These are phyloP conservation scores for Cyberlindnera maclurae DNA, from an alignment of 805 yeast genomes.

Conservation along the genomic window DNA sequence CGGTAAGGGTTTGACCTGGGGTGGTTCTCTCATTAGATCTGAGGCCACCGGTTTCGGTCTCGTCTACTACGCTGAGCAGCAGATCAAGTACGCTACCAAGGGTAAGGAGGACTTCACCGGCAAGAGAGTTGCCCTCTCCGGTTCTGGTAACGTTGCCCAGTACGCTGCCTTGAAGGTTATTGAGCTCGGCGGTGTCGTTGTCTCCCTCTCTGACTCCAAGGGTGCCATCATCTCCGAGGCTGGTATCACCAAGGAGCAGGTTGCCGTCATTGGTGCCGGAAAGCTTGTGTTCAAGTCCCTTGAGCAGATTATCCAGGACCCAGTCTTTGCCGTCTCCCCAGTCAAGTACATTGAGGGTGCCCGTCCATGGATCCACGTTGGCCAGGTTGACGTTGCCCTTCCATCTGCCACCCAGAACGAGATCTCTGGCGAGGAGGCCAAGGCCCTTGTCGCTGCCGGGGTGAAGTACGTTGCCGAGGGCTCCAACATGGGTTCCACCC, in stretches of 20 bases:
- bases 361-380: conserved; percentile 94
- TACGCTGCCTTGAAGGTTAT: conserved; percentile 96
- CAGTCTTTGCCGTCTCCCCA: conserved; percentile 41
- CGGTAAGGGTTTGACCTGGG: conserved; percentile 97
- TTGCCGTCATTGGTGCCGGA: conserved; percentile 67
- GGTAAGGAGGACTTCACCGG: conserved; percentile 89
- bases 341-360: conserved; percentile 86
- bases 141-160: conserved; percentile 99
- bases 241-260: conserved; percentile 82
- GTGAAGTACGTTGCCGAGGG: conserved; percentile 95
- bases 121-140: conserved; percentile 93
- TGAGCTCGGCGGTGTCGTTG: conserved; percentile 93
- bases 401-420: conserved; percentile 99
- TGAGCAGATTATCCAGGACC: conserved; percentile 54
- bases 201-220: conserved; percentile 90
- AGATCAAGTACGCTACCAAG: conserved; percentile 87
- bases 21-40: conserved; percentile 98
- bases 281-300: conserved; percentile 73
- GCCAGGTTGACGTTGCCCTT: conserved; percentile 88
- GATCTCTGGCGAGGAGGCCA: conserved; percentile 94
- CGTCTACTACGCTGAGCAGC: conserved; percentile 94
- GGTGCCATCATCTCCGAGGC: conserved; percentile 74
- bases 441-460: conserved; percentile 88
- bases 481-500: conserved; percentile 98
- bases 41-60: conserved; percentile 99